Base-by-base conservation (phyloP, 2,329 filamentous ascomycete genomes). In the Botryotinia calthae region DNA sequence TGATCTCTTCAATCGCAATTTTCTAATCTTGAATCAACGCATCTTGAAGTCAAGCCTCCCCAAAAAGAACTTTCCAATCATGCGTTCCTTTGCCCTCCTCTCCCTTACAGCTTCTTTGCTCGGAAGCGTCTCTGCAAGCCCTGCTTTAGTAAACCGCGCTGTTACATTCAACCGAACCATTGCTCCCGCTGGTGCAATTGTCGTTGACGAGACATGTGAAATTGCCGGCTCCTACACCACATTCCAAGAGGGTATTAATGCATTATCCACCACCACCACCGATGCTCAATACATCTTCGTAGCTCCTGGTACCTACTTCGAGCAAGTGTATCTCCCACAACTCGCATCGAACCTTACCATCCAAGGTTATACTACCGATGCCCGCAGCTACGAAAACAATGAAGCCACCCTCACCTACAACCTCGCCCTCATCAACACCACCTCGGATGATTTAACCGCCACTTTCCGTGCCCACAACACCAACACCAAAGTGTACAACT, bases 401-500 rank as follows among this genome's bases (percentile, higher is more conserved):
- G 80, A 82, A 31, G 87, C 87, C 42, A 88, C 83, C 71, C 79
- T 82, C 62, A 81, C 78, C 12, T 81, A 84, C 54, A 80, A 80
- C 56, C 80, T 82, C 67, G 83, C 82, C 63, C 82, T 84, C 54
- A 79, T 83, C 66, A 79, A 82, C 59, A 78, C 79, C 22, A 83
- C 79, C 69, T 83, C 86, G 72, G 85, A 87, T 73, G 76, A 79
- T 66, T 85, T 76, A 25, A 79, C 79, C 20, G 78, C 77, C 22
- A 79, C 78, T 4, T 61, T 80, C 58, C 72, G 79, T 51, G 75
- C 79, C 56, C 77, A 76, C 76, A 77, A 84, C 20, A 84, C 82
- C 7, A 87, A 86, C 82, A 86, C 77, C 73, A 87, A 85, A 75
- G 82, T 89, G 59, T 89, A 89, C 82, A 89, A 89, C 77, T 82